Evolutionary conservation across 306 rosid genomes (phyloP), one percentile per base, ranked within the genome.

Genomic region (Cucurbita ficifolia): DNA sequence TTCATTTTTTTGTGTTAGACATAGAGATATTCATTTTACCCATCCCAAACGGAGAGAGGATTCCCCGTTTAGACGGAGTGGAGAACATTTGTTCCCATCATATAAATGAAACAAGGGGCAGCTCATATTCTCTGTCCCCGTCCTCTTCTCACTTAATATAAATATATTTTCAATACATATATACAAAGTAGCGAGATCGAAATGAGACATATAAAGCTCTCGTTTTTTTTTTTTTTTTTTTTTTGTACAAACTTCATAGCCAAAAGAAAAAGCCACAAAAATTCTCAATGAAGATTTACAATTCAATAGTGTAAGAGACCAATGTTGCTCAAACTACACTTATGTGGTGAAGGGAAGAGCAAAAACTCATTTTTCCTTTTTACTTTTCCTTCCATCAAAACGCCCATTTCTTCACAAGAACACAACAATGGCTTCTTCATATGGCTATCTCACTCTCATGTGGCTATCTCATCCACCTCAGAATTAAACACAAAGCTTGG

Each of bases 401-500:
- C 70, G 40, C 17, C 50, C 36, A n/a, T 7, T 9, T 8, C 4
- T 21, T 21, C 22, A 21, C 38, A 21, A 64, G 52, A 64, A 64
- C 21, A 51, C 51, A 9, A 67, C 7, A 45, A 17, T 49, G 53
- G 16, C 39, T 22, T 21, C 1, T 40, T 40, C 22, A 12, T 16
- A 61, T 29, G 33, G 33, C 33, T 29, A 61, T 39, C 24, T 5
- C n/a, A 42, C 3, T 57, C 16, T 57, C 33, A 74, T n/a, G 77
- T 57, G 39, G 68, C 77, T 8, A 74, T 78, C 75, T 91, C 97
- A 18, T 94, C 99, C 64, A 91, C 84, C 82, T 89, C 87, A 3
- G 97, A 82, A 85, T 94, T 79, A 75, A 94, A 94, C 57, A 94
- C 88, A 79, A 94, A 94, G 77, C 97, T 94, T 55, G 99, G 99